These are phyloP conservation scores for Colletotrichum tanaceti DNA, from an alignment of 2,329 filamentous ascomycete species.

Conservation along the genomic window DNA sequence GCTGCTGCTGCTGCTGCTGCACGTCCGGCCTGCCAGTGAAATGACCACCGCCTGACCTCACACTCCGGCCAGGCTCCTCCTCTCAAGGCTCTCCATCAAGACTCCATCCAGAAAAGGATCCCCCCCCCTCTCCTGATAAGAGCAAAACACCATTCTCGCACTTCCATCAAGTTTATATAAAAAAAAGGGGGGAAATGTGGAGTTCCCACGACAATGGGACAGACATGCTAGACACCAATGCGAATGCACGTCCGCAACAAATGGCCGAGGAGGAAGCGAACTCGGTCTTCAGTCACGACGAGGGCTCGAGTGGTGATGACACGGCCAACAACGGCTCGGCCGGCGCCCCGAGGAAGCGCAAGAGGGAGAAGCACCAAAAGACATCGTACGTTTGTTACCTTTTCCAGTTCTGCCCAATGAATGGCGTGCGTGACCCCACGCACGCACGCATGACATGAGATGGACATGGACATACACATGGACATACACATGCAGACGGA, in stretches of 20 bases:
- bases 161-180: conserved; percentile 17
- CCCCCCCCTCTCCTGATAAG: conserved; percentile 29
- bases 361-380: conserved; percentile 56
- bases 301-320: conserved; percentile 54
- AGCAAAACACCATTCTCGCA: conserved; percentile 27
- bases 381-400: conserved; percentile 56
- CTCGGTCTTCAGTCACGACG: conserved; percentile 51
- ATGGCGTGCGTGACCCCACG: too few relatives aligned
- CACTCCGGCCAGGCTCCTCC: conserved; percentile 28
- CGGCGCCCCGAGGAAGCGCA: conserved; percentile 51
- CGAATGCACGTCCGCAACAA: conserved; percentile 45
- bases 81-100: neutral
- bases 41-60: conserved; percentile 39
- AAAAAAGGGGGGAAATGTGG: conserved; percentile 45
- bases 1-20: conserved; percentile 12
- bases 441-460: neutral
- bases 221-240: conserved; percentile 45
- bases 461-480: too few relatives aligned
- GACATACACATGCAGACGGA: too few relatives aligned
- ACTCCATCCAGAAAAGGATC: conserved; percentile 32
- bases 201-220: conserved; percentile 45
- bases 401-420: neutral
- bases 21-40: conserved; percentile 30
- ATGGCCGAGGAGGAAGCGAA: conserved; percentile 53
- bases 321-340: conserved; percentile 46